phyloP scores from a whole-genome alignment of 768 basidiomycete species.

The Podaxis pistillaris region DNA sequence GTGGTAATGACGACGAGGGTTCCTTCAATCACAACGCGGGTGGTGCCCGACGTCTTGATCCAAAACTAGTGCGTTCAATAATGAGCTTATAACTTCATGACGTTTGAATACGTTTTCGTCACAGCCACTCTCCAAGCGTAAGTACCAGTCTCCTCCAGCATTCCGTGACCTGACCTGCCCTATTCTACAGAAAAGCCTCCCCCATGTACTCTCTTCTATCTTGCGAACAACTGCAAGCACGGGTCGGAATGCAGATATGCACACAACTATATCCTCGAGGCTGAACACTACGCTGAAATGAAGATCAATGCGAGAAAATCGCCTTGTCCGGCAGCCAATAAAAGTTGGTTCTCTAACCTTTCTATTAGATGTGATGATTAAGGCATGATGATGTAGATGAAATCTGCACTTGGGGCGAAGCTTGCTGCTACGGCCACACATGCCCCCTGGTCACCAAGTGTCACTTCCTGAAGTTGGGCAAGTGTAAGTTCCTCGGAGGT shows the following conservation, averaged over 20 bases:
- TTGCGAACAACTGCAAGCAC: constrained; percentile 56
- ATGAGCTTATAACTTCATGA: constrained; percentile 7
- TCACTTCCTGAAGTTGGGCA: constrained; percentile 49
- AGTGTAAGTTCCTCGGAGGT: constrained; percentile 66
- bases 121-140: constrained; percentile 63
- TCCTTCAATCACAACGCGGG: constrained; percentile 15
- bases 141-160: constrained; percentile 24
- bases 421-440: constrained; percentile 53
- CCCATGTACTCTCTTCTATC: constrained; percentile 66
- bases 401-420: constrained; percentile 55
- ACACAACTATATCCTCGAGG: constrained; percentile 58
- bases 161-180: constrained; percentile 17
- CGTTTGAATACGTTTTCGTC: constrained; percentile 18
- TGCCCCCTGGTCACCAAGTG: constrained; percentile 48
- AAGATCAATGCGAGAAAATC: constrained; percentile 57
- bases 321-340: constrained; percentile 59
- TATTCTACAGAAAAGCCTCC: constrained; percentile 52
- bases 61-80: constrained; percentile 42
- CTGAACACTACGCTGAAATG: constrained; percentile 53
- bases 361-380: background rate
- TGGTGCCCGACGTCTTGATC: constrained; percentile 44
- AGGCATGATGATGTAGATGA: constrained; percentile 39
- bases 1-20: constrained; percentile 13
- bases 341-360: constrained; percentile 35
- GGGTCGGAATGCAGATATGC: constrained; percentile 58